A percentile compares a stretch with the other conserved stretches of the same genome.
Evolutionary conservation across 306 rosid species (phyloP).

Genomic region (Potentilla sterilis): DNA sequence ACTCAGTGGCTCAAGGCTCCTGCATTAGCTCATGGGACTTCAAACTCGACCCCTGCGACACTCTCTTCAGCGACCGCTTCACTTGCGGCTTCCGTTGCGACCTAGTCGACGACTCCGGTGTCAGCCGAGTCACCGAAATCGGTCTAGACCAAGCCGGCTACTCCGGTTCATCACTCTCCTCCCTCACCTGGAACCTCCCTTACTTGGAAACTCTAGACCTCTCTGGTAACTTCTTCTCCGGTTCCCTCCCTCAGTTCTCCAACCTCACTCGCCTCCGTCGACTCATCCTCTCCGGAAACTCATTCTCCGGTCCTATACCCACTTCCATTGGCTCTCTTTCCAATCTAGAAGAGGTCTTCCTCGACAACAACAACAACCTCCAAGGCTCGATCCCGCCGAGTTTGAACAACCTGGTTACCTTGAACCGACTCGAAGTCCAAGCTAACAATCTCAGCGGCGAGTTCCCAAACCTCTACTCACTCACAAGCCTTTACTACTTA

Average conservation of each 20-base stretch:
- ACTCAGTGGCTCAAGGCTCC: conserved; percentile 52
- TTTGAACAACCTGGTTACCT: conserved; percentile 31
- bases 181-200: conserved; percentile 60
- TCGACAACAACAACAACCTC: conserved; percentile 60
- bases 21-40: conserved; percentile 78
- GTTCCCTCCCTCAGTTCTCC: conserved; percentile 48
- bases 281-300: conserved; percentile 61
- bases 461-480: conserved; percentile 44
- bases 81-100: conserved; percentile 88
- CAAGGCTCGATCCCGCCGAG: conserved; percentile 48
- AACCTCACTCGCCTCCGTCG: conserved; percentile 55
- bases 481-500: conserved; percentile 42
- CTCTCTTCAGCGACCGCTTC: conserved; percentile 60
- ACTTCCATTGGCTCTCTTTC: conserved; percentile 44
- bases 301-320: conserved; percentile 59
- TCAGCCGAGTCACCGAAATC: conserved; percentile 67
- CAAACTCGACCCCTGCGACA: conserved; percentile 72
- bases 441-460: conserved; percentile 50
- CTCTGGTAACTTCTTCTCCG: conserved; percentile 66
- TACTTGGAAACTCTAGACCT: conserved; percentile 65
- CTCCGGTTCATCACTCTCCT: conserved; percentile 42
- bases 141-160: conserved; percentile 85
- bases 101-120: conserved; percentile 33
- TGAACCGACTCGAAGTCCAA: conserved; percentile 63
- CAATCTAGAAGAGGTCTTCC: conserved; percentile 59